Conservation (phyloP, 2,329 filamentous ascomycete species). For the Pseudogymnoascus sp. region DNA sequence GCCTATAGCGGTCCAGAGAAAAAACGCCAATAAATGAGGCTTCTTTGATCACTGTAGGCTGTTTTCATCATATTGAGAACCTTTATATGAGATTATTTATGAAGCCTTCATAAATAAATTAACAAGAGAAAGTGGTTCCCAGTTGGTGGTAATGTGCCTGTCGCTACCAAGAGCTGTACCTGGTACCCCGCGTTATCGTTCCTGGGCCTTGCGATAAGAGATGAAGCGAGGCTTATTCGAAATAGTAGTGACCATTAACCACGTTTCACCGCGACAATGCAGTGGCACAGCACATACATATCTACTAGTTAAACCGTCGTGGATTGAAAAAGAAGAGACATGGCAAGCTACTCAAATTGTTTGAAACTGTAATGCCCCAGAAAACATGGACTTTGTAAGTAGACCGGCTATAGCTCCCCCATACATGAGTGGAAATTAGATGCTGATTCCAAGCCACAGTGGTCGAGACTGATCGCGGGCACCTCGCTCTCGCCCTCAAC, state of each 20-base stretch:
- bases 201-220: not conserved
- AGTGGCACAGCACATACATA: not conserved
- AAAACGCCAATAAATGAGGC: not conserved
- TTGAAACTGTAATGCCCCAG: conserved; percentile 3
- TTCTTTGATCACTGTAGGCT: not conserved
- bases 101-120: not conserved
- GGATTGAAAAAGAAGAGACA: not conserved
- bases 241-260: not conserved
- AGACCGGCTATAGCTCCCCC: not conserved
- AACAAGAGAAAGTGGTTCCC: not conserved
- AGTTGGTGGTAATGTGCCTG: not conserved
- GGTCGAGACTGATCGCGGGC: conserved; percentile 59
- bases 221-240: conserved; percentile 4
- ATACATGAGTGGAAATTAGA: not conserved
- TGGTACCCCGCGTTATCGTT: not conserved
- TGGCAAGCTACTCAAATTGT: not conserved
- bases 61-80: not conserved
- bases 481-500: conserved; percentile 46
- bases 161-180: not conserved
- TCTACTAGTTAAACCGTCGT: not conserved
- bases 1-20: not conserved
- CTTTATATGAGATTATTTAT: not conserved
- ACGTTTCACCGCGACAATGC: not conserved
- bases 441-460: conserved; percentile 35
- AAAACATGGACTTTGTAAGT: conserved; percentile 3